A percentile compares a stretch with the other conserved stretches of the same genome.
Conservation (phyloP, 2,329 filamentous ascomycete genomes). For the Diplodia sapinea region DNA sequence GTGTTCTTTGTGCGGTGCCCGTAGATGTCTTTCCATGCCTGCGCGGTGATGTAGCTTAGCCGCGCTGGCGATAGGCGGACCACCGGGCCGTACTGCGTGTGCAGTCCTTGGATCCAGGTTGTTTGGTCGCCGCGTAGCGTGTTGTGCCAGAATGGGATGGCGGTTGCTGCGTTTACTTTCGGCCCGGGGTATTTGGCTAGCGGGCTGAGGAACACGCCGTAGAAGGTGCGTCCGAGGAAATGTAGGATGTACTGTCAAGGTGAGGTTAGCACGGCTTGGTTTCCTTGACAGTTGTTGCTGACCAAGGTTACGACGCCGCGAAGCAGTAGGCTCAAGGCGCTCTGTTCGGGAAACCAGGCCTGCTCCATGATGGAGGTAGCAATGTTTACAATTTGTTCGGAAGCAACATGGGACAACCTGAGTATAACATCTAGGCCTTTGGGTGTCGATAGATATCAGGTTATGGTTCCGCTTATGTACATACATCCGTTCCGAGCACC, state of each 20-base stretch:
- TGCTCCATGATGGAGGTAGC: neutral
- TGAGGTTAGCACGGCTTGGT: neutral
- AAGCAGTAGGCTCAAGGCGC: neutral
- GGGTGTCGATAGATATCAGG: neutral
- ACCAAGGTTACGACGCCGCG: neutral
- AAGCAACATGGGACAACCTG: too few species aligned
- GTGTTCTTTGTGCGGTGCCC: slow-evolving; percentile 40
- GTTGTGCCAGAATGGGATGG: neutral
- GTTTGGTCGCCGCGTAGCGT: neutral
- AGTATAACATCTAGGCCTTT: too few species aligned
- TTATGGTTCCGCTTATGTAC: too few species aligned
- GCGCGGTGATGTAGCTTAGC: slow-evolving; percentile 51
- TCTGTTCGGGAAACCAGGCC: neutral
- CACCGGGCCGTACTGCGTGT: slow-evolving; percentile 13
- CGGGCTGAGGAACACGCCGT: neutral
- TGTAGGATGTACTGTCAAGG: neutral
- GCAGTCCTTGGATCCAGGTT: neutral
- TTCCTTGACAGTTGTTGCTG: neutral
- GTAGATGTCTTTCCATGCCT: slow-evolving; percentile 50
- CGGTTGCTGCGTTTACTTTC: neutral
- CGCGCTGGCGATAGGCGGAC: slow-evolving; percentile 51
- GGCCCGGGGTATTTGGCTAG: neutral
- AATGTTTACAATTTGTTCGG: too few species aligned
- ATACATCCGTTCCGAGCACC: neutral
- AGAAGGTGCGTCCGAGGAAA: neutral